Conservation (phyloP, 2,329 filamentous ascomycete species). For the Verticillium alfalfae region DNA sequence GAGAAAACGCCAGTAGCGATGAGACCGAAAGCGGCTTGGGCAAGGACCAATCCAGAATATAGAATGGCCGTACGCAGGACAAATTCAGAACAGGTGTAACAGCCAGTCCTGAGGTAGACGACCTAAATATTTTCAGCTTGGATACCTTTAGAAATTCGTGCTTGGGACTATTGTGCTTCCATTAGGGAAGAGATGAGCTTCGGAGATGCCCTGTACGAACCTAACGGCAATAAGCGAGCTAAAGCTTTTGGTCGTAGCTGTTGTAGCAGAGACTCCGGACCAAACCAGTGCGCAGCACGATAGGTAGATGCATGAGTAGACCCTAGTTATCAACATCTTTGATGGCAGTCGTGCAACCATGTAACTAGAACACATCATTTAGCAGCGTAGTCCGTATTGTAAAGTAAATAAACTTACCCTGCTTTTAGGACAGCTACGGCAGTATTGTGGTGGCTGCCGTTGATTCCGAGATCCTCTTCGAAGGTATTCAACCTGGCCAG, state of each 20-base stretch:
- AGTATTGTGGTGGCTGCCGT: conserved; percentile 39
- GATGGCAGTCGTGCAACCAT: conserved; percentile 58
- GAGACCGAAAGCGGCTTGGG: conserved; percentile 45
- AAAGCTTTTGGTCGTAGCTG: conserved; percentile 38
- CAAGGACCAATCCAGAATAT: conserved; percentile 39
- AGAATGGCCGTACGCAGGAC: conserved; percentile 39
- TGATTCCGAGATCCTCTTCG: conserved; percentile 47
- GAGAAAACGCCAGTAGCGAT: conserved; percentile 43
- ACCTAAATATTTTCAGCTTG: conserved; percentile 17
- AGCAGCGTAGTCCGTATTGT: not conserved
- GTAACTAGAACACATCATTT: conserved; percentile 38
- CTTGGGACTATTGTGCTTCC: not conserved
- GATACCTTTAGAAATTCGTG: not conserved
- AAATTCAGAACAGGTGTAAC: conserved; percentile 37
- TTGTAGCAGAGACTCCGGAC: conserved; percentile 36
- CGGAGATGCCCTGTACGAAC: conserved; percentile 38
- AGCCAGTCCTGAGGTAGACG: conserved; percentile 39
- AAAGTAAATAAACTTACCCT: conserved; percentile 40
- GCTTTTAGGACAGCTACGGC: not conserved
- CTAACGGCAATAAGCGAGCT: conserved; percentile 35
- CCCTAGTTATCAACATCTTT: conserved; percentile 50
- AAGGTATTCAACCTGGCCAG: conserved; percentile 49
- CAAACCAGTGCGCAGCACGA: conserved; percentile 37
- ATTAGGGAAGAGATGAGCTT: conserved; percentile 45
- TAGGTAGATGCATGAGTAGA: conserved; percentile 49